A percentile compares a stretch with the other conserved stretches of the same genome.
phyloP scores from a whole-genome alignment of 257 asterid species.

The Nicotiana obtusifolia region DNA sequence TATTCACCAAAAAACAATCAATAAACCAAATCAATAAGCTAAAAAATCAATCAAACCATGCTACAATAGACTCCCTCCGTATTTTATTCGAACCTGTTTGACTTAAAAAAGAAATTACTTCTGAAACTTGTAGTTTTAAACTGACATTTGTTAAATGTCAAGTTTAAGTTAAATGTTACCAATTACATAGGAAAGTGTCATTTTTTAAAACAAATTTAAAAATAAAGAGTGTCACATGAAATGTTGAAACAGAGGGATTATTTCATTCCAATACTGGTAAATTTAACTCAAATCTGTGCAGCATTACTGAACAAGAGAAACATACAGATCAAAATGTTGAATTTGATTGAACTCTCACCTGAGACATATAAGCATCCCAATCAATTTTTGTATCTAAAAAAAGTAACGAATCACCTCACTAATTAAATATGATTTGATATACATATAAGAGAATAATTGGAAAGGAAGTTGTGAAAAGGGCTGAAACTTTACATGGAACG shows the following conservation, averaged over 20 bases:
- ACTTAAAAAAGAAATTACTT: too few relatives aligned
- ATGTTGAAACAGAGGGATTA: too few relatives aligned
- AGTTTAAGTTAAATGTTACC: too few relatives aligned
- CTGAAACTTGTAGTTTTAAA: too few relatives aligned
- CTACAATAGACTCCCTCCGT: too few relatives aligned
- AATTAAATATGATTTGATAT: neutral
- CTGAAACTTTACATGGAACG: conserved; percentile 64
- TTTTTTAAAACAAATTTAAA: too few relatives aligned
- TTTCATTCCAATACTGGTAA: neutral
- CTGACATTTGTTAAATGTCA: too few relatives aligned
- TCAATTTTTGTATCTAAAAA: conserved; percentile 84
- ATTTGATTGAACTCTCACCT: conserved; percentile 35
- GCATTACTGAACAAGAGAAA: neutral
- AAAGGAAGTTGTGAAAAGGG: neutral
- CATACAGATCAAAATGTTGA: neutral
- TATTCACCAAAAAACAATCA: conserved; percentile 11
- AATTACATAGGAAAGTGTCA: too few relatives aligned
- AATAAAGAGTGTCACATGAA: too few relatives aligned
- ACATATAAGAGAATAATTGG: neutral
- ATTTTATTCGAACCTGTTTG: too few relatives aligned
- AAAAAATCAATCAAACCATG: neutral
- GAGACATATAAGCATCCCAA: conserved; percentile 99
- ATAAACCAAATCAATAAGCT: neutral
- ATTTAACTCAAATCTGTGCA: neutral
- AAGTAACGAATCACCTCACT: neutral